Percentiles rank a stretch among this genome's conserved stretches.
These are phyloP conservation scores for Fremontodendron californicum DNA, from an alignment of 345 rosid species.

Conservation along the genomic window DNA sequence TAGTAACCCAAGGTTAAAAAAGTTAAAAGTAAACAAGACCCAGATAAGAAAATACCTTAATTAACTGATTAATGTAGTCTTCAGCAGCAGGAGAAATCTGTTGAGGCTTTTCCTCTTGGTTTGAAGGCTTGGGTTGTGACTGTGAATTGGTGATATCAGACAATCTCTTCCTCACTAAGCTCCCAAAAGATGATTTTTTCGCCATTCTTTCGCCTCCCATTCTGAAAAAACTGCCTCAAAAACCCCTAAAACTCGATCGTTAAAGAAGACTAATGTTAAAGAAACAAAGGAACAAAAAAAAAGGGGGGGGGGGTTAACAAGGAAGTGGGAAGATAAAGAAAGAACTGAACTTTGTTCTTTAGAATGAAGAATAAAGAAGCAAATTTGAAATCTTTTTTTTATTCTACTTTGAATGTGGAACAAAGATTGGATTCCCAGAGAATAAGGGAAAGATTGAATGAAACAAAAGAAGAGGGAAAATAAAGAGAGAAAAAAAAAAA, in stretches of 20 bases:
- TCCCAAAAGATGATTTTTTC: constrained; percentile 49
- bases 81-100: constrained; percentile 16
- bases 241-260: neutral
- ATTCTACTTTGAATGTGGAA: neutral
- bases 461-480: constrained; percentile 3
- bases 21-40: neutral
- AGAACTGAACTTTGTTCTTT: constrained; percentile 6
- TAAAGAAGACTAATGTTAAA: neutral
- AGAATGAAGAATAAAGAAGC: neutral
- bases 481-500: constrained; percentile 6
- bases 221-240: neutral
- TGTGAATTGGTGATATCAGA: constrained; percentile 66
- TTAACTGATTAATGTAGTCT: constrained; percentile 43
- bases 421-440: constrained; percentile 18
- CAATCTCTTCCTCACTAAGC: constrained; percentile 44
- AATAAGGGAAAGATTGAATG: neutral
- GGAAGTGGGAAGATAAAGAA: neutral
- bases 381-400: neutral
- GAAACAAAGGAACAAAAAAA: neutral
- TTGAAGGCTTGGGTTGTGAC: constrained; percentile 30
- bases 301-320: neutral
- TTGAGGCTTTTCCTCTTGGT: constrained; percentile 24
- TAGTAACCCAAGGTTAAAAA: neutral
- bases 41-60: constrained; percentile 31
- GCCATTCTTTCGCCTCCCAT: constrained; percentile 39